Evolutionary conservation across 129 eudicot genomes (phyloP).

Genomic region (Centaurea solstitialis): DNA sequence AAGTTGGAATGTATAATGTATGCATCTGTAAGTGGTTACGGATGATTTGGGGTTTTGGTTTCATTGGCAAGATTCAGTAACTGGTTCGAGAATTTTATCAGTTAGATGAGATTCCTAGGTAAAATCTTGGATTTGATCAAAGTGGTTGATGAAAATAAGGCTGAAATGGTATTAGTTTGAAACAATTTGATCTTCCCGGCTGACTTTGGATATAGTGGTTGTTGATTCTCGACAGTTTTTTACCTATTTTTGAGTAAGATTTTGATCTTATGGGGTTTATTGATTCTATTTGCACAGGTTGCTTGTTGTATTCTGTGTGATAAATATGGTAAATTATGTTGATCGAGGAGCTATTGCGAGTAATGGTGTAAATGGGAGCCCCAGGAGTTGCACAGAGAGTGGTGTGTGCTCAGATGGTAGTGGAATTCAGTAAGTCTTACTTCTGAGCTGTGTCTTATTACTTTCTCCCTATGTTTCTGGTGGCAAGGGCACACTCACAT

Average conservation of each 20-base stretch:
- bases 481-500: neutral
- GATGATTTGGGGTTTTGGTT: neutral
- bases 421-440: conserved; percentile 83
- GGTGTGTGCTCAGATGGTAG: conserved; percentile 72
- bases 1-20: neutral
- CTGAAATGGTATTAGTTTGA: neutral
- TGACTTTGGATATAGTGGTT: neutral
- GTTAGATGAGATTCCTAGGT: neutral
- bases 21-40: neutral
- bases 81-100: neutral
- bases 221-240: neutral
- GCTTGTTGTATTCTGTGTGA: conserved; percentile 72
- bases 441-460: neutral
- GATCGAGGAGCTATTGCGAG: conserved; percentile 95
- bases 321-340: conserved; percentile 79
- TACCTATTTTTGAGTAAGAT: neutral
- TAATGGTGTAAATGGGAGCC: conserved; percentile 89
- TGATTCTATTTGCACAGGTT: conserved; percentile 48
- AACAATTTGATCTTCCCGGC: neutral
- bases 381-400: conserved; percentile 46
- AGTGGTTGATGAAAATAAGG: neutral
- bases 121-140: neutral
- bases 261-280: neutral
- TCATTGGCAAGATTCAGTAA: neutral
- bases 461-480: neutral